phyloP scores from a whole-genome alignment of 805 yeast species.

The Hanseniaspora mollemarum region DNA sequence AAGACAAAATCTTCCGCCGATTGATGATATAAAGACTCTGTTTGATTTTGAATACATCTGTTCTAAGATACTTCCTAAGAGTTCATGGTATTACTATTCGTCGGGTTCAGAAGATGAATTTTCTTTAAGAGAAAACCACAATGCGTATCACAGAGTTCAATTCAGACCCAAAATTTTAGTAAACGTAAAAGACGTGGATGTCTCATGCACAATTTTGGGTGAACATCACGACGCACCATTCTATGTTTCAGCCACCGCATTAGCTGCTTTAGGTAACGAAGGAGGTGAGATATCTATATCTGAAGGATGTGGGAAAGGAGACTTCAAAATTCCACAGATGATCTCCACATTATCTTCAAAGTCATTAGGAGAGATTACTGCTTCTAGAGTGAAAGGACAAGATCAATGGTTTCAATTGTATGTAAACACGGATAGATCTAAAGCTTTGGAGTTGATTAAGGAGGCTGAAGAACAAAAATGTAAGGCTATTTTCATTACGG shows the following conservation, averaged over 20 bases:
- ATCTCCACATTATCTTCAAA: conserved; percentile 85
- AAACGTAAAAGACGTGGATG: conserved; percentile 65
- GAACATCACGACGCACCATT: conserved; percentile 60
- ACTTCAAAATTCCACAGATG: conserved; percentile 60
- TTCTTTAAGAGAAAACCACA: conserved; percentile 78
- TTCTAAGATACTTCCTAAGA: conserved; percentile 57
- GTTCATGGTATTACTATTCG: conserved; percentile 89
- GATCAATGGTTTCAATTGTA: conserved; percentile 83
- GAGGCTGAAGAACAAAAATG: conserved; percentile 65
- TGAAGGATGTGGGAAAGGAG: conserved; percentile 63
- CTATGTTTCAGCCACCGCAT: conserved; percentile 83
- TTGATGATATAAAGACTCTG: conserved; percentile 59
- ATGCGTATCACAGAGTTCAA: conserved; percentile 76
- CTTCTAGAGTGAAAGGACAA: conserved; percentile 51
- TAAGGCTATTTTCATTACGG: conserved; percentile 77
- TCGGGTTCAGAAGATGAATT: conserved; percentile 91
- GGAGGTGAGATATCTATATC: conserved; percentile 87
- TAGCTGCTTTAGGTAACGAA: conserved; percentile 73
- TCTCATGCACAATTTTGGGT: conserved; percentile 68
- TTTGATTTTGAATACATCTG: conserved; percentile 86
- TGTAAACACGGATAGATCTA: conserved; percentile 64
- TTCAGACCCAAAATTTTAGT: conserved; percentile 76
- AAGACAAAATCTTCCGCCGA: conserved; percentile 48
- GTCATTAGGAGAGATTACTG: conserved; percentile 74
- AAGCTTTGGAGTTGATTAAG: conserved; percentile 48